These are phyloP conservation scores for Eucalyptus regnans DNA, from an alignment of 345 rosid genomes.

Conservation along the genomic window DNA sequence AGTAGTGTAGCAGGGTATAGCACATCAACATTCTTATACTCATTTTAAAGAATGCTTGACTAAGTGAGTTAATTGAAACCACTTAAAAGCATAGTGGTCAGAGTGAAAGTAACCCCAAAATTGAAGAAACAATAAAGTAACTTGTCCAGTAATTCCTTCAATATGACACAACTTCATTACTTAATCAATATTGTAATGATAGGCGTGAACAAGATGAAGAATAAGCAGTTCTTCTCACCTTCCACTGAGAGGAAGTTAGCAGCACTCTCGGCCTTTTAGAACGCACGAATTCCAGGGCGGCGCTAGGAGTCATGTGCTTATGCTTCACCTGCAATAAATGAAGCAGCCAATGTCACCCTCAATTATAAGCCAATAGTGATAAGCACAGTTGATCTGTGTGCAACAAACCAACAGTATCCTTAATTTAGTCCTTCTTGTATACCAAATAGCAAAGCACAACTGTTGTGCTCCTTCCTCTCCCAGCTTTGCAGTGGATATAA, in stretches of 20 bases:
- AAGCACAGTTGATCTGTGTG: not conserved
- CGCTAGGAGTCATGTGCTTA: conserved; percentile 37
- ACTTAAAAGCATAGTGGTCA: not conserved
- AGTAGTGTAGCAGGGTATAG: not conserved
- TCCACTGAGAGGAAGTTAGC: conserved; percentile 51
- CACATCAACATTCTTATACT: not conserved
- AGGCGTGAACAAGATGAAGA: not conserved
- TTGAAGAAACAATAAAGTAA: not conserved
- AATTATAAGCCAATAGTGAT: not conserved
- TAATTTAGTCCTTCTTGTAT: not conserved
- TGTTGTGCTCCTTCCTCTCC: conserved; percentile 86
- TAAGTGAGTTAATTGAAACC: not conserved
- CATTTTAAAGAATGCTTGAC: not conserved
- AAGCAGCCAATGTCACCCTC: not conserved
- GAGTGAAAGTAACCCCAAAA: not conserved
- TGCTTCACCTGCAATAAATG: conserved; percentile 26
- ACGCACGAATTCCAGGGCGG: conserved; percentile 41
- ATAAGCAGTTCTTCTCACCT: conserved; percentile 7
- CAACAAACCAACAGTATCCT: not conserved
- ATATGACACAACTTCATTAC: not conserved
- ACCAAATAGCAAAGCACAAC: conserved; percentile 83
- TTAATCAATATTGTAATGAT: not conserved
- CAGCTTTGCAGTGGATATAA: conserved; percentile 91
- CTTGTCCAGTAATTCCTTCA: not conserved
- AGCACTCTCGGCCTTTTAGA: conserved; percentile 53